Evolutionary conservation across 306 rosid species (phyloP).

Genomic region (Mucuna pruriens): DNA sequence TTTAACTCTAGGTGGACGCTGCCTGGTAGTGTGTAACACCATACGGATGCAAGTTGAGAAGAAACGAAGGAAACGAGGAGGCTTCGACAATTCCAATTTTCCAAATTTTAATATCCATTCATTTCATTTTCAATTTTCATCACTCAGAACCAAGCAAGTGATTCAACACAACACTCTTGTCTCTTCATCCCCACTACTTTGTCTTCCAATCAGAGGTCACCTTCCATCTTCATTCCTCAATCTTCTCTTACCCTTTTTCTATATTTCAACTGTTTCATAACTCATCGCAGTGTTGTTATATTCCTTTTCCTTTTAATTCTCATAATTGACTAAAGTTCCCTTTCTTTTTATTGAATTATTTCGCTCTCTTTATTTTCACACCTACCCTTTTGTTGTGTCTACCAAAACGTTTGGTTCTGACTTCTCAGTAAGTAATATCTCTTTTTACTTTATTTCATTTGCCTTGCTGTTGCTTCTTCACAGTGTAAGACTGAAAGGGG

Average conservation of each 20-base stretch:
- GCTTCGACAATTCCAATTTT: slow-evolving; percentile 18
- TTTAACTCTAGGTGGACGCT: not conserved
- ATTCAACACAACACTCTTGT: too few relatives aligned
- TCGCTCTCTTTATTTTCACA: slow-evolving; percentile 7
- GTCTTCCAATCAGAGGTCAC: slow-evolving; percentile 33
- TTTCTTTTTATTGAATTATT: not conserved
- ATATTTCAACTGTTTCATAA: slow-evolving; percentile 5
- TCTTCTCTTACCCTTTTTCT: not conserved
- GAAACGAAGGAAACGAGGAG: not conserved
- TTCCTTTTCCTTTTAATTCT: slow-evolving; percentile 29
- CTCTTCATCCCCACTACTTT: not conserved
- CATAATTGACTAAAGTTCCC: not conserved
- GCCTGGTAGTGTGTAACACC: not conserved
- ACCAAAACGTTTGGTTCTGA: not conserved
- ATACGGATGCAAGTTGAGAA: slow-evolving; percentile 15
- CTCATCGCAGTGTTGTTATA: not conserved
- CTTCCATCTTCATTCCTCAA: slow-evolving; percentile 15
- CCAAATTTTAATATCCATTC: slow-evolving; percentile 11
- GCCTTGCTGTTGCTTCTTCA: slow-evolving; percentile 1
- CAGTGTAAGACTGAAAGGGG: not conserved
- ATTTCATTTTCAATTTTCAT: not conserved
- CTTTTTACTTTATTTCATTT: slow-evolving; percentile 21
- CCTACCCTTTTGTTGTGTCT: slow-evolving; percentile 24
- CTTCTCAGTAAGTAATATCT: not conserved
- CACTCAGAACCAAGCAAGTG: not conserved